Evolutionary conservation across 140 eudicot species (phyloP), one percentile per base, ranked within the genome.

Genomic region (Ambrosia hybrid): DNA sequence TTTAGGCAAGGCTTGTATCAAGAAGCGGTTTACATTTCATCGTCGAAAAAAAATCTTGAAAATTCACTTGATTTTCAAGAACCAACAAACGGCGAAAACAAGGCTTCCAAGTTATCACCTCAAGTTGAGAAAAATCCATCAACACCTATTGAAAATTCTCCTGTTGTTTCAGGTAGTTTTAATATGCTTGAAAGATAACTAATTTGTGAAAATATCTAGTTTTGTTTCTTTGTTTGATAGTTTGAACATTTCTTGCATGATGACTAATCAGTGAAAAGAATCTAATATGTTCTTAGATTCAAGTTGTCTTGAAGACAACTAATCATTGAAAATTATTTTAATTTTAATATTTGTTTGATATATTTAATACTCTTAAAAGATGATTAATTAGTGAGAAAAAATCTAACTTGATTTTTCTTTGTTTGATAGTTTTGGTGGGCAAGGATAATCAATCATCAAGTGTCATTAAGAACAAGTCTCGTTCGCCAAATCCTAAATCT

Each of bases 1-100:
- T 92, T 85, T 78, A 85, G 98, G 81, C 88, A 87, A 82, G 96
- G 91, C 1, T 55, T 92, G 63, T 92, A 87, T 81, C 92, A 85
- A 67, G 96, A 87, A 87, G 95, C 96, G 43, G 83, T 87, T 41
- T 79, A 78, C 78, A 85, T 80, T 78, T 89, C 95, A 36, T 87
- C 95, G 4, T 89, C 91, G 51, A 86, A 84, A 77, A 82, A 85
- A 71, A 85, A 81, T 65, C 76, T 87, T 67, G 96, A 92, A 70
- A 85, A 73, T 73, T 53, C 86, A 41, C 65, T 76, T 71, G 90
- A 88, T 75, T 70, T 68, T 38, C 75, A 67, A 52, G 96, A 86
- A 2, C 61, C 70, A 43, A 72, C 71, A 64, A 81, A 82, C 66
- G 77, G 64, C 33, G 82, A 79, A 79, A 80, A 57, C 36, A 90